Evolutionary conservation across 2,329 filamentous ascomycete species (phyloP).

Genomic region (Xylaria sp.): DNA sequence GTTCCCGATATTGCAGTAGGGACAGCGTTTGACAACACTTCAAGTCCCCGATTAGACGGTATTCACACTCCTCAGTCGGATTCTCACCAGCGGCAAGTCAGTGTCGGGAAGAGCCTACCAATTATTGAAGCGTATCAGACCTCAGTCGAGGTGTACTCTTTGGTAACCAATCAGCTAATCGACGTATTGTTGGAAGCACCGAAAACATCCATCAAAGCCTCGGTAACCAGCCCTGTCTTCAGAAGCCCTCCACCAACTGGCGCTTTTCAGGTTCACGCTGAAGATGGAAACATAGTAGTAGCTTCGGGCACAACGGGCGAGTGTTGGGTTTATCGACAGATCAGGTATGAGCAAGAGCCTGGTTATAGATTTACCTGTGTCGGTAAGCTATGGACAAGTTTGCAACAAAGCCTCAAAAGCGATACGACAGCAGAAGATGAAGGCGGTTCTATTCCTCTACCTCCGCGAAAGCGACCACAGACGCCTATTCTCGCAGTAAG

Average conservation of each 20-base stretch:
- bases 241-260: slow-evolving; percentile 76
- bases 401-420: slow-evolving; percentile 70
- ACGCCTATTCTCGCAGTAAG: slow-evolving; percentile 75
- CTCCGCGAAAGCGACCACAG: slow-evolving; percentile 60
- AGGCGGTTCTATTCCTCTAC: slow-evolving; percentile 52
- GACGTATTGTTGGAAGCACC: slow-evolving; percentile 79
- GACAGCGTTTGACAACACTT: slow-evolving; percentile 52
- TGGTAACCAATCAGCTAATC: slow-evolving; percentile 77
- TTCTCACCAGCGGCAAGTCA: slow-evolving; percentile 53
- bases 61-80: slow-evolving; percentile 56
- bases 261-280: slow-evolving; percentile 78
- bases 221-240: slow-evolving; percentile 71
- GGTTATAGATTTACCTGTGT: slow-evolving; percentile 70
- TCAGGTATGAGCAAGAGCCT: slow-evolving; percentile 55
- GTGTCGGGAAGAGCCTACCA: slow-evolving; percentile 51
- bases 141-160: slow-evolving; percentile 87
- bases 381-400: slow-evolving; percentile 90
- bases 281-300: slow-evolving; percentile 76
- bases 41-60: slow-evolving; percentile 56
- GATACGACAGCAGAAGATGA: slow-evolving; percentile 61
- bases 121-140: slow-evolving; percentile 79
- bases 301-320: slow-evolving; percentile 88
- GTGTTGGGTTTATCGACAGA: slow-evolving; percentile 78
- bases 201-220: slow-evolving; percentile 67
- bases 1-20: slow-evolving; percentile 52